A percentile compares a stretch with the other conserved stretches of the same genome.
Conservation (phyloP, 768 basidiomycete species). For the Lentinula boryana region DNA sequence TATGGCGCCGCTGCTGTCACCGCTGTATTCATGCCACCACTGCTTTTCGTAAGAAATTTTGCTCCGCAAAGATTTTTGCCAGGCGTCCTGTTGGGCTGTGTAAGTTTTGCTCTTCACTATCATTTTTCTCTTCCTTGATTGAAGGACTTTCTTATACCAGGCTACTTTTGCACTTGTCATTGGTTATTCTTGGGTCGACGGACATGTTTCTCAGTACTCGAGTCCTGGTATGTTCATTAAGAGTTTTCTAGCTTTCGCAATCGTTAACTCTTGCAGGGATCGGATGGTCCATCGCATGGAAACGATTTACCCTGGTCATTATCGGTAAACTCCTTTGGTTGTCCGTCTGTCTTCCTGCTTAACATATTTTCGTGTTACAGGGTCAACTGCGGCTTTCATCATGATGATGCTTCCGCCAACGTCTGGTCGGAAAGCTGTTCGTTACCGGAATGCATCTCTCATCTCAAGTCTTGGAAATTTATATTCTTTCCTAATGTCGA, state of each 20-base stretch:
- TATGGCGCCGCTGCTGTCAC: slow-evolving; percentile 47
- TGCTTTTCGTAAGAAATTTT: slow-evolving; percentile 45
- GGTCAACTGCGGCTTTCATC: slow-evolving; percentile 44
- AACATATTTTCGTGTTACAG: slow-evolving; percentile 16
- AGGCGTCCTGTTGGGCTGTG: slow-evolving; percentile 29
- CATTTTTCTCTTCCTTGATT: background rate
- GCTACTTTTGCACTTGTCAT: slow-evolving; percentile 35
- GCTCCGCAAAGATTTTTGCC: slow-evolving; percentile 32
- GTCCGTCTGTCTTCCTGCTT: background rate
- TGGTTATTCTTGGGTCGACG: slow-evolving; percentile 46
- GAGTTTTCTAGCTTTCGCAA: background rate
- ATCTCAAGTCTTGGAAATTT: slow-evolving; percentile 33
- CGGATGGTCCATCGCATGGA: slow-evolving; percentile 49
- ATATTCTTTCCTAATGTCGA: slow-evolving; percentile 35
- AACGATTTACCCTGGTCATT: slow-evolving; percentile 42
- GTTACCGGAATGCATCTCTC: slow-evolving; percentile 33
- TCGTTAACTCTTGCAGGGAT: slow-evolving; percentile 12
- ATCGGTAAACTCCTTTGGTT: slow-evolving; percentile 29
- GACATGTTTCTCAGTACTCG: slow-evolving; percentile 34
- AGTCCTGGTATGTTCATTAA: slow-evolving; percentile 32
- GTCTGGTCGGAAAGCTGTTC: slow-evolving; percentile 42
- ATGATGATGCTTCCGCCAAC: slow-evolving; percentile 48
- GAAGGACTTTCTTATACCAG: slow-evolving; percentile 13
- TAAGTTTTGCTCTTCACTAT: slow-evolving; percentile 17
- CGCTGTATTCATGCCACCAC: slow-evolving; percentile 39